phyloP scores from a whole-genome alignment of 139 green algal species.

The Closterium sp. region DNA sequence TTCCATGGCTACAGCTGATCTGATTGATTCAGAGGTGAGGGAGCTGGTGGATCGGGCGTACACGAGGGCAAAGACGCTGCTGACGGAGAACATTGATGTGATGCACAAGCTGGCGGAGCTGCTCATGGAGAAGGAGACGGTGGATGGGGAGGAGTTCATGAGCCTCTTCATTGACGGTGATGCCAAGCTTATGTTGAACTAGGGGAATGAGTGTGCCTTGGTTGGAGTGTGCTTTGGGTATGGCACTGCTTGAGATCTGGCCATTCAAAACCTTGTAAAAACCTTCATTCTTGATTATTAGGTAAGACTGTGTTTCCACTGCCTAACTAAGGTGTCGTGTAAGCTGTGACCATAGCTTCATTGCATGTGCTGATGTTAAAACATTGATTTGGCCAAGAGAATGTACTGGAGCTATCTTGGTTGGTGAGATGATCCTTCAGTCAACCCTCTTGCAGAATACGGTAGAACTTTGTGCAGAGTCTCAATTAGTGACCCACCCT shows the following conservation, averaged over 20 bases:
- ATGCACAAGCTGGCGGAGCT: slow-evolving; percentile 87
- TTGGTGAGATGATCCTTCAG: too few species aligned
- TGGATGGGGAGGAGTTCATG: slow-evolving; percentile 95
- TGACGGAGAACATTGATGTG: slow-evolving; percentile 87
- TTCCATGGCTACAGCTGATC: slow-evolving; percentile 78
- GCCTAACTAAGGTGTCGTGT: too few species aligned
- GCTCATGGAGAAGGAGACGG: slow-evolving; percentile 97
- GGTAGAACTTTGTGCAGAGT: too few species aligned
- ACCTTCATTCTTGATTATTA: background rate
- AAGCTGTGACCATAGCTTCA: too few species aligned
- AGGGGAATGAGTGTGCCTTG: background rate
- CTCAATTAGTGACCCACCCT: too few species aligned
- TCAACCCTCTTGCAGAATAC: too few species aligned
- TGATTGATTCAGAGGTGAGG: slow-evolving; percentile 91
- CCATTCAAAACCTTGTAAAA: background rate
- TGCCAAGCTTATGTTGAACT: slow-evolving; percentile 62
- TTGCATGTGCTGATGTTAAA: too few species aligned
- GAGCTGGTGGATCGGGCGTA: slow-evolving; percentile 92
- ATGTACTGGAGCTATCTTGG: too few species aligned
- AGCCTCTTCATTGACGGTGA: slow-evolving; percentile 81
- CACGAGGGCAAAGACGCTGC: slow-evolving; percentile 93
- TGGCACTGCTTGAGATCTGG: background rate
- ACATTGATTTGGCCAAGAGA: too few species aligned
- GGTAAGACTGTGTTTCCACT: too few species aligned
- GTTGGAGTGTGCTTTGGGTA: background rate